A percentile compares a stretch with the other conserved stretches of the same genome.
Evolutionary conservation across 768 basidiomycete species (phyloP).

Genomic region (Crassisporium funariophilum): DNA sequence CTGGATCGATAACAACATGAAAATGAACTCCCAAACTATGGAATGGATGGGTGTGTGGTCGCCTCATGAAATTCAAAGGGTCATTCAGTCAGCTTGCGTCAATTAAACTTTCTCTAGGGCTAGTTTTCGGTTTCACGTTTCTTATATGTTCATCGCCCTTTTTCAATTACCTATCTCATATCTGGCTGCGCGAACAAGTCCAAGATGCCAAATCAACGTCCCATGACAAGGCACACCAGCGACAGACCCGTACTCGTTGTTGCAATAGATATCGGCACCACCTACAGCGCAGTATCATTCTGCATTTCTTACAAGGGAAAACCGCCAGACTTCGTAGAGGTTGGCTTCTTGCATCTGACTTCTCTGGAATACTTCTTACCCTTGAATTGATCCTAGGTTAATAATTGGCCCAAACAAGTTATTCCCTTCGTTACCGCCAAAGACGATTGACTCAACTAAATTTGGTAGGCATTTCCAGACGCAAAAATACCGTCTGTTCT

Average conservation of each 20-base stretch:
- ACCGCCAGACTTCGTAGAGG: slow-evolving; percentile 11
- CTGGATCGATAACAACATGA: too few relatives aligned
- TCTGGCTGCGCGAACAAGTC: too few relatives aligned
- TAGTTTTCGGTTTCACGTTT: not conserved
- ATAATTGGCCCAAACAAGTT: slow-evolving; percentile 9
- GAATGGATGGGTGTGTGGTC: too few relatives aligned
- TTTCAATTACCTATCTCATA: not conserved
- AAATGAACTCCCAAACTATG: too few relatives aligned
- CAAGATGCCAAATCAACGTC: not conserved
- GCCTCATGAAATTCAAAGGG: too few relatives aligned
- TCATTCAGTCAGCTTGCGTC: too few relatives aligned
- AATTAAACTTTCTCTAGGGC: not conserved
- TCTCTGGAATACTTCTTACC: not conserved
- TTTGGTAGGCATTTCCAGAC: slow-evolving; percentile 18
- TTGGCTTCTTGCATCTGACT: not conserved
- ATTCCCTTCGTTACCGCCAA: not conserved
- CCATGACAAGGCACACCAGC: not conserved
- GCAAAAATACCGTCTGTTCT: slow-evolving; percentile 40
- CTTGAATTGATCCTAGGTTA: not conserved
- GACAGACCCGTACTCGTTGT: slow-evolving; percentile 29
- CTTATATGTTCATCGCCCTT: not conserved
- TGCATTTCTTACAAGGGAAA: slow-evolving; percentile 29
- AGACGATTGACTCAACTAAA: not conserved
- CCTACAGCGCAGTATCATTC: slow-evolving; percentile 33
- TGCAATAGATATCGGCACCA: slow-evolving; percentile 39